Conservation (phyloP, 306 rosid genomes). For the peach (Prunus persica) region DNA sequence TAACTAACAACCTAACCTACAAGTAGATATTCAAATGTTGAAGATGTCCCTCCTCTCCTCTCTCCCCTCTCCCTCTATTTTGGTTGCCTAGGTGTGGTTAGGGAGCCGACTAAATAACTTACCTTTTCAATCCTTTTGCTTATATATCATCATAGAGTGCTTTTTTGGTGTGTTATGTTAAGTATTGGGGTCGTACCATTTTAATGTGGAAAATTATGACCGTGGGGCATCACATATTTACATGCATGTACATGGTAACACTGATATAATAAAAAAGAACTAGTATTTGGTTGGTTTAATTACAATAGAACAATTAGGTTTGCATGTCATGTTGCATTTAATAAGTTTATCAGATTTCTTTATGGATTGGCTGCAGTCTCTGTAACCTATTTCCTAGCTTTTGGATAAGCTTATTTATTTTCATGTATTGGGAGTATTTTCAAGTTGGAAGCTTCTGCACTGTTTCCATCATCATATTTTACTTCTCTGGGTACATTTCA, state of each 20-base stretch:
- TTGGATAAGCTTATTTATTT: not conserved
- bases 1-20: too few species aligned
- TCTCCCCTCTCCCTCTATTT: too few species aligned
- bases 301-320: not conserved
- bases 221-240: not conserved
- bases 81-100: too few species aligned
- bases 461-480: not conserved
- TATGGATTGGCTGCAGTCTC: not conserved
- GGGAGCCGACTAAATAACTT: too few species aligned
- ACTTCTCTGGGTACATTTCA: conserved; percentile 23
- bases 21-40: too few species aligned
- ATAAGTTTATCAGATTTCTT: not conserved
- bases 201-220: not conserved
- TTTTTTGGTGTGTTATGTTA: too few species aligned
- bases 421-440: not conserved
- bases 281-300: not conserved
- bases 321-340: not conserved
- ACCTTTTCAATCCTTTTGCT: too few species aligned
- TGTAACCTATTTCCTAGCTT: not conserved
- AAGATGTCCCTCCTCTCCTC: too few species aligned
- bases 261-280: not conserved
- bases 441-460: not conserved
- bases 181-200: too few species aligned
- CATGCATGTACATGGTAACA: not conserved
- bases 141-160: too few species aligned